Evolutionary conservation across 768 basidiomycete species (phyloP).

Genomic region (Panus rudis): DNA sequence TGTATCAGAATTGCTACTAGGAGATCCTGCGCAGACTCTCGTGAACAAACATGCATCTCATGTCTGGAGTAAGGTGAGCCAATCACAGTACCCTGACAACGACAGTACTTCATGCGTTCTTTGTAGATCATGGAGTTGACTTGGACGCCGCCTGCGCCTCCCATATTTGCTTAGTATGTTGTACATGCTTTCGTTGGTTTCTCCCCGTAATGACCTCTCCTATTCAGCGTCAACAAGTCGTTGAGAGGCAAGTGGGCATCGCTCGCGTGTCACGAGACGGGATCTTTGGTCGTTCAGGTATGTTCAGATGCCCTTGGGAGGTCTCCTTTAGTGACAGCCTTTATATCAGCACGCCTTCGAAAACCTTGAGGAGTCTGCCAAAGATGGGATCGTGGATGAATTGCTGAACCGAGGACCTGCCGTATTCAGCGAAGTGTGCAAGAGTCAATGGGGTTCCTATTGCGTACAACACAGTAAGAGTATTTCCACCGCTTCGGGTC

Average conservation of each 20-base stretch:
- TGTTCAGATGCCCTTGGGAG: conserved; percentile 13
- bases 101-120: conserved; percentile 2
- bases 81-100: conserved; percentile 3
- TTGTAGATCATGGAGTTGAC: conserved; percentile 80
- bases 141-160: conserved; percentile 82
- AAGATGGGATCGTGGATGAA: conserved; percentile 80
- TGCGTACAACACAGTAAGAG: conserved; percentile 78
- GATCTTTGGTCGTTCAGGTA: conserved; percentile 83
- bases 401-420: conserved; percentile 64
- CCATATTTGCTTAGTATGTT: conserved; percentile 79
- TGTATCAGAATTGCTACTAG: conserved; percentile 76
- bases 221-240: conserved; percentile 77
- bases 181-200: not conserved
- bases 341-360: conserved; percentile 67
- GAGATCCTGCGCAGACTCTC: conserved; percentile 79
- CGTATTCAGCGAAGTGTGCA: conserved; percentile 70
- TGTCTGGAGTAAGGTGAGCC: conserved; percentile 79
- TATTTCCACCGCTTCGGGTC: not conserved
- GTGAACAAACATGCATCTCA: conserved; percentile 90
- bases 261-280: conserved; percentile 85
- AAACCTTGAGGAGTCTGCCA: conserved; percentile 76
- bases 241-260: conserved; percentile 86
- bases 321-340: not conserved
- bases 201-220: conserved; percentile 2
- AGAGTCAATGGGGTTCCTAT: conserved; percentile 87